Evolutionary conservation across 495 filamentous ascomycete genomes (phyloP), one percentile per base, ranked within the genome.

Genomic region (Amniculicola lignicola): DNA sequence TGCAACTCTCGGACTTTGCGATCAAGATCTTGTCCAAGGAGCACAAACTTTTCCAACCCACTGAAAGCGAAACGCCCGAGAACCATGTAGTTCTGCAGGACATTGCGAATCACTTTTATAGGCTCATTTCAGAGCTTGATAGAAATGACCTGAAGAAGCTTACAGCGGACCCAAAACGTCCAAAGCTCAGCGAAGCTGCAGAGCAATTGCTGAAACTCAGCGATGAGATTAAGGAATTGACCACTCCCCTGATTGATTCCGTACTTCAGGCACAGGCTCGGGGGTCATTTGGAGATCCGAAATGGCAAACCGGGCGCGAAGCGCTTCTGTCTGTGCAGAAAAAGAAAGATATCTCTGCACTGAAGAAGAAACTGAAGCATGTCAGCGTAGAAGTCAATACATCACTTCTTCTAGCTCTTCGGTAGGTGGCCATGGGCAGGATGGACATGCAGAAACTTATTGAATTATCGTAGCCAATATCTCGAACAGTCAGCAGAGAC

Each of bases 401-500:
- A 21, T 5, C 47, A 6, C 40, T 59, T 3, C 22, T 59, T 11
- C 2, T 52, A 12, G 38, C 41, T 7, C 47, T 53, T 22, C 18
- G 46, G 54, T 51, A 49, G 4, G 42, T 22, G 11, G 12, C 16
- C 43, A 41, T 11, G 6, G 6, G 6, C 38, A 11, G 10, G 16
- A 41, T 41, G 38, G 2, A 35, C 9, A 22, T 18, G 29, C 14
- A 49, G 2, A 11, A 21, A 15, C 4, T 4, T 15, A 28, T 28
- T 15, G 5, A 27, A 19, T 37, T 4, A 29, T 9, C 7, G n/a
- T 9, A 56, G 54, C 19, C 35, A 42, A 33, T 44, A 50, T 21
- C 31, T 55, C 21, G 42, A 55, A 14, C 51, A 55, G 41, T 47
- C 51, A 9, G 41, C 51, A 6, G 51, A 55, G 31, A 55, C 31